phyloP scores from a whole-genome alignment of 495 filamentous ascomycete genomes.

The Thozetella sp. region DNA sequence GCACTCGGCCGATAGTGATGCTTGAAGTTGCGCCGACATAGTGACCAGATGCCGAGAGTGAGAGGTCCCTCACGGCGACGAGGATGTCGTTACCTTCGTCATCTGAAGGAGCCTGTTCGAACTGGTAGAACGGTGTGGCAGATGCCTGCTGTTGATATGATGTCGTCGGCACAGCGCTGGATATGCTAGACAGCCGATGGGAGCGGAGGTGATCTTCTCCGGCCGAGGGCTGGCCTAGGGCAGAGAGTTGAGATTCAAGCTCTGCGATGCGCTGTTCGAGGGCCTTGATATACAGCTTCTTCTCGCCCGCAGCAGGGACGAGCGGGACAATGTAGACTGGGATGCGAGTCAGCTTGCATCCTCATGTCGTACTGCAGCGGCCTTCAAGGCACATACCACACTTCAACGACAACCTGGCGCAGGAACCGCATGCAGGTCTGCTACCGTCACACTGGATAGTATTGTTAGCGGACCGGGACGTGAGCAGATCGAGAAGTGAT shows the following conservation, averaged over 20 bases:
- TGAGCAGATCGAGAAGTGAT: not conserved
- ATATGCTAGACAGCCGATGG: not conserved
- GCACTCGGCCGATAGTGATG: conserved; percentile 27
- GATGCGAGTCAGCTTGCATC: not conserved
- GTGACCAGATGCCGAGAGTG: conserved; percentile 25
- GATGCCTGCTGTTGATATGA: not conserved
- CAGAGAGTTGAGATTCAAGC: conserved; percentile 22
- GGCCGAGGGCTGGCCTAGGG: conserved; percentile 16
- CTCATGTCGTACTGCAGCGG: no score
- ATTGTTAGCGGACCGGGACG: conserved; percentile 11
- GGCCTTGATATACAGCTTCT: conserved; percentile 32
- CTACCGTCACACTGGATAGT: conserved; percentile 25
- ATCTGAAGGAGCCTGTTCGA: conserved; percentile 6
- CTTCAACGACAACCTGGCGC: conserved; percentile 22
- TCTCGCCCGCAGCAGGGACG: conserved; percentile 24
- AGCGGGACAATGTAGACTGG: conserved; percentile 26
- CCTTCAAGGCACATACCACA: conserved; percentile 29
- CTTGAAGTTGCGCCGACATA: conserved; percentile 25
- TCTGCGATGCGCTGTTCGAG: conserved; percentile 30
- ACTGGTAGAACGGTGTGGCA: not conserved
- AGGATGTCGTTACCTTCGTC: conserved; percentile 23
- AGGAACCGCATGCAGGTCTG: conserved; percentile 26
- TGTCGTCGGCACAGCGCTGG: not conserved
- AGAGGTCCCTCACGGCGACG: conserved; percentile 22
- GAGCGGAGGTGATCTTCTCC: conserved; percentile 17